A percentile compares a stretch with the other conserved stretches of the same genome.
Evolutionary conservation across 257 asterid genomes (phyloP).

Genomic region (Primulina tabacum): DNA sequence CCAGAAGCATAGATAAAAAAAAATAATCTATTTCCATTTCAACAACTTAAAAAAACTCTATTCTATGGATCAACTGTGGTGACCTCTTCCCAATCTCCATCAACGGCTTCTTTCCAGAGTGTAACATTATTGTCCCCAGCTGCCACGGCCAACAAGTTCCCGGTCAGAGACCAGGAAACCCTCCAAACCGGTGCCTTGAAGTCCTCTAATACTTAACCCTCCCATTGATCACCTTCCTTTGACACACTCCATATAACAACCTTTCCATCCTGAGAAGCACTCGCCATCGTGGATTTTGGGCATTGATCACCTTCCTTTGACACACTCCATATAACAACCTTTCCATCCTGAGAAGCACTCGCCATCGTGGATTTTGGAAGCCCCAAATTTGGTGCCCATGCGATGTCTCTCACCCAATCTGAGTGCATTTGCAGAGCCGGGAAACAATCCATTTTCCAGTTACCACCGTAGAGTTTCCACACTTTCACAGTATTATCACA

Average conservation of each 20-base stretch:
- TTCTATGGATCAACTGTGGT: conserved; percentile 49
- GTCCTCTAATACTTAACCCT: conserved; percentile 57
- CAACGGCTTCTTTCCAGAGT: conserved; percentile 66
- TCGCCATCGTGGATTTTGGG: conserved; percentile 65
- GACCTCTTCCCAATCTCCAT: conserved; percentile 63
- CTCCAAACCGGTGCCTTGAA: conserved; percentile 63
- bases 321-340: conserved; percentile 56
- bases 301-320: conserved; percentile 62
- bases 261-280: conserved; percentile 68
- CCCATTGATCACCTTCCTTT: conserved; percentile 63
- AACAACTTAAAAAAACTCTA: neutral
- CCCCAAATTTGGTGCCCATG: conserved; percentile 70
- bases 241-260: conserved; percentile 61
- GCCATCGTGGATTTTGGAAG: conserved; percentile 69
- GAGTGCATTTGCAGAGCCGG: conserved; percentile 57
- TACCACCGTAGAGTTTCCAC: conserved; percentile 51
- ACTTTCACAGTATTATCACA: conserved; percentile 62
- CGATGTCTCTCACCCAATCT: conserved; percentile 67
- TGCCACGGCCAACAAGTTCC: conserved; percentile 64
- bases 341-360: conserved; percentile 70
- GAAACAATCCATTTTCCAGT: conserved; percentile 61
- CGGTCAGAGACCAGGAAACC: conserved; percentile 69
- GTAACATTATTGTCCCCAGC: conserved; percentile 56
- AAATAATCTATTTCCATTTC: neutral
- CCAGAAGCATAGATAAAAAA: neutral